Percentiles rank a stretch among this genome's conserved stretches.
Evolutionary conservation across 495 filamentous ascomycete species (phyloP).

Genomic region (Aspergillus coremiiformis): DNA sequence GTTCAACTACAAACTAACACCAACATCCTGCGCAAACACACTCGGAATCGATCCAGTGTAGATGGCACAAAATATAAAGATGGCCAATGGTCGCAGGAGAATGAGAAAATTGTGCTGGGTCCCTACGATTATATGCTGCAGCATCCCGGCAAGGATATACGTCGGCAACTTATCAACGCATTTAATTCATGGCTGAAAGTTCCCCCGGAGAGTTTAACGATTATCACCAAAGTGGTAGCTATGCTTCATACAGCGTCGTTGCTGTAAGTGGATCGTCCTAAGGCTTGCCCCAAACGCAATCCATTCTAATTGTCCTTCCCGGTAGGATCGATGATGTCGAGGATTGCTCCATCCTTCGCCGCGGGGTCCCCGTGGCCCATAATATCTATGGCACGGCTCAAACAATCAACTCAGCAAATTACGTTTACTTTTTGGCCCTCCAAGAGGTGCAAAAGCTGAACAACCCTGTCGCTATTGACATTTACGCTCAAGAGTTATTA

Average conservation of each 20-base stretch:
- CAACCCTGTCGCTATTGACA: constrained; percentile 61
- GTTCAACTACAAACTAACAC: constrained; percentile 40
- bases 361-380: constrained; percentile 88
- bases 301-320: neutral
- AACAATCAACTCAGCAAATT: constrained; percentile 96
- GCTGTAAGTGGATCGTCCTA: constrained; percentile 40
- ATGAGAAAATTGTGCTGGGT: constrained; percentile 71
- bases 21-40: constrained; percentile 20
- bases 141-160: constrained; percentile 88
- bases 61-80: constrained; percentile 46
- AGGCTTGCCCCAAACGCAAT: neutral
- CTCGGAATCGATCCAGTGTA: constrained; percentile 38
- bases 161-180: constrained; percentile 74
- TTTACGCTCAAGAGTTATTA: constrained; percentile 82
- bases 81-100: constrained; percentile 58
- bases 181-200: constrained; percentile 90
- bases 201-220: constrained; percentile 62
- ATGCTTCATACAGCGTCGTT: constrained; percentile 94
- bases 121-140: constrained; percentile 83
- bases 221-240: constrained; percentile 81
- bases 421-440: constrained; percentile 88
- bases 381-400: constrained; percentile 91
- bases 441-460: constrained; percentile 70
- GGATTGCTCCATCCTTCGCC: constrained; percentile 73
- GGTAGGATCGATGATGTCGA: constrained; percentile 80